Evolutionary conservation across 2,329 filamentous ascomycete genomes (phyloP).

Genomic region (Trichophaea hybrida): DNA sequence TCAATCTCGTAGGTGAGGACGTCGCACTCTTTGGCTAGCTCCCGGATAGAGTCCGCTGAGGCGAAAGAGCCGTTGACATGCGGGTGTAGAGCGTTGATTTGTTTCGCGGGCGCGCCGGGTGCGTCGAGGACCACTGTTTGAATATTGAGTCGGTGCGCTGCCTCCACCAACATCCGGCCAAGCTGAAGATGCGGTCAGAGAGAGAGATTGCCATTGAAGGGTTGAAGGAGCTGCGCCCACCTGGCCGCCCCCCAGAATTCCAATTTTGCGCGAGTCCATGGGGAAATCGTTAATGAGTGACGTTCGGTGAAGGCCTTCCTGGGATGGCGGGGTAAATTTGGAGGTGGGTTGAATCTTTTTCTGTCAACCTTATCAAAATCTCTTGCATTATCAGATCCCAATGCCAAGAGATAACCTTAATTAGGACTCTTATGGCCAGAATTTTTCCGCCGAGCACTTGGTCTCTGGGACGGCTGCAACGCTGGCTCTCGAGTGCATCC

Average conservation of each 20-base stretch:
- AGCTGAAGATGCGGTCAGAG: conserved; percentile 34
- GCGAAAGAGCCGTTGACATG: conserved; percentile 84
- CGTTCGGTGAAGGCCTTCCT: background rate
- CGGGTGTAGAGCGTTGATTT: conserved; percentile 58
- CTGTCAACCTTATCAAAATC: too few relatives aligned
- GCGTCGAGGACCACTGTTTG: conserved; percentile 67
- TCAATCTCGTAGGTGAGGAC: conserved; percentile 89
- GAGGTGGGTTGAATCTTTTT: background rate
- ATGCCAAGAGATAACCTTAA: too few relatives aligned
- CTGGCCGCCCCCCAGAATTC: conserved; percentile 50
- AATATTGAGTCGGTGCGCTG: conserved; percentile 65
- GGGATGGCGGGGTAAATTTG: background rate
- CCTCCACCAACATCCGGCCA: conserved; percentile 85
- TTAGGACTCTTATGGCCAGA: too few relatives aligned
- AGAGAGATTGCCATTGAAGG: background rate
- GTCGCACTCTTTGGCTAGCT: conserved; percentile 63
- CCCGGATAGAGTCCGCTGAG: conserved; percentile 59
- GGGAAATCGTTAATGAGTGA: too few relatives aligned
- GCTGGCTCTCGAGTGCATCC: too few relatives aligned
- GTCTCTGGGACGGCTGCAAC: too few relatives aligned
- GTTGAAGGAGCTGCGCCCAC: conserved; percentile 7
- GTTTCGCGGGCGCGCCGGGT: conserved; percentile 64
- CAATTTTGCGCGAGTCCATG: conserved; percentile 30
- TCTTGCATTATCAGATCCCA: too few relatives aligned
- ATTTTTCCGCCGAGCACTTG: too few relatives aligned